These are phyloP conservation scores for Selenicereus undatus DNA, from an alignment of 148 eudicot genomes.

Conservation along the genomic window DNA sequence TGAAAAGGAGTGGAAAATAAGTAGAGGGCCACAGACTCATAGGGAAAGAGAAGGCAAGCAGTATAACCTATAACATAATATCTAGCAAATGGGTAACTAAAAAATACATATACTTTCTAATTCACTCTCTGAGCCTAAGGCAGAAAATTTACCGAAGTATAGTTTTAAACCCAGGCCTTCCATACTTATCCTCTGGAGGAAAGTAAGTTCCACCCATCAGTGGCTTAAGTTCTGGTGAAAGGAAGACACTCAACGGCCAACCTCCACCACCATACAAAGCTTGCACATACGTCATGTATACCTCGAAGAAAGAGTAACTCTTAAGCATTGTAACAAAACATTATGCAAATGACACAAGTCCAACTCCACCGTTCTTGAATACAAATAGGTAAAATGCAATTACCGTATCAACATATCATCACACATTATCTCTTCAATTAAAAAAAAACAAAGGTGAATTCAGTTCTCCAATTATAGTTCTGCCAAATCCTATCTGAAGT, in stretches of 20 bases:
- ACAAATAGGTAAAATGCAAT: not conserved
- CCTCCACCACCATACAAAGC: slow-evolving; percentile 98
- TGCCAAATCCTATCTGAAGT: no score
- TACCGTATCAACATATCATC: not conserved
- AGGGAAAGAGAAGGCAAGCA: slow-evolving; percentile 1
- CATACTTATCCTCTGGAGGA: slow-evolving; percentile 90
- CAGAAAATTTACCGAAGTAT: slow-evolving; percentile 55
- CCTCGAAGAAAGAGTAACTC: slow-evolving; percentile 39
- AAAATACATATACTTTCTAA: not conserved
- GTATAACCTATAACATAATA: slow-evolving; percentile 3
- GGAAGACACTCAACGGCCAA: slow-evolving; percentile 90
- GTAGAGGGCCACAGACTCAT: not conserved
- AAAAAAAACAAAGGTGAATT: not conserved
- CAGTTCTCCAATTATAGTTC: not conserved
- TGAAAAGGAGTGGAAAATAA: slow-evolving; percentile 28
- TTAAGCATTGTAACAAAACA: not conserved
- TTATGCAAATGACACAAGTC: not conserved
- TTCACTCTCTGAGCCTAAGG: not conserved
- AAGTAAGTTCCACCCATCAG: slow-evolving; percentile 98
- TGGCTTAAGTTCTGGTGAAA: slow-evolving; percentile 93
- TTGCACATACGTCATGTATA: slow-evolving; percentile 96
- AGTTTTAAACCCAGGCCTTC: slow-evolving; percentile 93
- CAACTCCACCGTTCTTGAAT: not conserved
- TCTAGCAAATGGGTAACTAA: not conserved
- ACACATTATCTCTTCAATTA: not conserved